Evolutionary conservation across 163 green algal species (phyloP).

Genomic region (Picocystis sp.): DNA sequence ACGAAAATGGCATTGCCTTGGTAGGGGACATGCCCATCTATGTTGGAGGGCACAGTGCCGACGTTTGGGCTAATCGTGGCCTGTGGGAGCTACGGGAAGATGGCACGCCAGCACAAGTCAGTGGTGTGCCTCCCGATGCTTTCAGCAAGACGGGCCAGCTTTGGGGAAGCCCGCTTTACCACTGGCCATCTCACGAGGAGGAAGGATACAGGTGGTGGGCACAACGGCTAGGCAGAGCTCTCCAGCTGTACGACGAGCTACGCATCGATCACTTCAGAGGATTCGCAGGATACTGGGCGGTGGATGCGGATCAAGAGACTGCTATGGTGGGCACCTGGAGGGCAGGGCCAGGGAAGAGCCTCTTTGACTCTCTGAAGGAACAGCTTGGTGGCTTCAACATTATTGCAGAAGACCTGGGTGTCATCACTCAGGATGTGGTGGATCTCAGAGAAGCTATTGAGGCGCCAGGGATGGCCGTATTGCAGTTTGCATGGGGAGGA

Average conservation of each 20-base stretch:
- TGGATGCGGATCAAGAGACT: slow-evolving; percentile 64
- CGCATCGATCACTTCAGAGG: slow-evolving; percentile 94
- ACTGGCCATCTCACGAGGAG: slow-evolving; percentile 47
- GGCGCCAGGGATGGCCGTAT: slow-evolving; percentile 90
- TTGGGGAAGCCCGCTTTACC: slow-evolving; percentile 6
- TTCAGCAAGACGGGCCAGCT: slow-evolving; percentile 76
- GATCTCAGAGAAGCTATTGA: slow-evolving; percentile 59
- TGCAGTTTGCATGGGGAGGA: slow-evolving; percentile 93
- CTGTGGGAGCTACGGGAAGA: slow-evolving; percentile 74
- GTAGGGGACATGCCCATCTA: slow-evolving; percentile 99
- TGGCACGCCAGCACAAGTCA: slow-evolving; percentile 22
- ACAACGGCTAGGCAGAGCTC: slow-evolving; percentile 45
- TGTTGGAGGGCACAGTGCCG: slow-evolving; percentile 55
- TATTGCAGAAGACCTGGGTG: slow-evolving; percentile 88
- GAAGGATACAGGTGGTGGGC: slow-evolving; percentile 76
- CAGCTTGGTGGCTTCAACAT: slow-evolving; percentile 56
- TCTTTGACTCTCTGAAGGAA: slow-evolving; percentile 60
- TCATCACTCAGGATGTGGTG: slow-evolving; percentile 90
- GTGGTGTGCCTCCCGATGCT: slow-evolving; percentile 84
- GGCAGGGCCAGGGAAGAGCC: slow-evolving; percentile 54
- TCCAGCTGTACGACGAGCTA: slow-evolving; percentile 87
- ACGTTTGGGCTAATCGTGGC: slow-evolving; percentile 84
- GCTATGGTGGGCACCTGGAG: slow-evolving; percentile 79
- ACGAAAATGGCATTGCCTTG: slow-evolving; percentile 58
- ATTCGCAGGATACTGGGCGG: slow-evolving; percentile 84